A percentile compares a stretch with the other conserved stretches of the same genome.
Conservation (phyloP, 1,139 yeast species). For the Protomyces inundatus region DNA sequence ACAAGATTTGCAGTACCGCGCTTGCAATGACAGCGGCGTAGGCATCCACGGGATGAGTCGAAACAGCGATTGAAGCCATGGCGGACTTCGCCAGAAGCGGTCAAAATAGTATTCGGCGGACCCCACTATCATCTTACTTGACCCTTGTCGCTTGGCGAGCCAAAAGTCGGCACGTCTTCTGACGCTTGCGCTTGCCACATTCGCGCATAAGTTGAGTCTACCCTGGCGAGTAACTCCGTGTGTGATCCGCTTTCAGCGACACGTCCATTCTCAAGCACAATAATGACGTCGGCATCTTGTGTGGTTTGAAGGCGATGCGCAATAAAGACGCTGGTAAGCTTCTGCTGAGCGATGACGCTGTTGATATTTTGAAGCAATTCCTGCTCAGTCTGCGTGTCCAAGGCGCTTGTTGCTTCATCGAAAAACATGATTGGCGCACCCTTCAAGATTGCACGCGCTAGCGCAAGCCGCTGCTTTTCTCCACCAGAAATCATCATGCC, state of each 20-base stretch:
- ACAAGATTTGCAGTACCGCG: too few species aligned
- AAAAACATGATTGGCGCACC: slow-evolving; percentile 85
- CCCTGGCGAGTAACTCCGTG: slow-evolving; percentile 49
- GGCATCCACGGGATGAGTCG: too few species aligned
- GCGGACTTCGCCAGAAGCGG: too few species aligned
- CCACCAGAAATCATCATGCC: slow-evolving; percentile 99
- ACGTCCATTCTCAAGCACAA: slow-evolving; percentile 70
- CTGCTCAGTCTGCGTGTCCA: slow-evolving; percentile 95
- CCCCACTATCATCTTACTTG: too few species aligned
- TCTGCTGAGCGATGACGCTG: slow-evolving; percentile 30
- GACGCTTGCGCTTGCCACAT: slow-evolving; percentile 93
- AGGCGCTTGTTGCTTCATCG: slow-evolving; percentile 95
- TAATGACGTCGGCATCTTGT: slow-evolving; percentile 89
- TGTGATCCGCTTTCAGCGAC: slow-evolving; percentile 90
- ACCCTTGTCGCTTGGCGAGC: not conserved
- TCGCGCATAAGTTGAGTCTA: slow-evolving; percentile 60
- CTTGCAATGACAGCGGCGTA: too few species aligned
- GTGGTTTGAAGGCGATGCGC: slow-evolving; percentile 93
- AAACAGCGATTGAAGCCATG: too few species aligned
- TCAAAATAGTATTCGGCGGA: too few species aligned
- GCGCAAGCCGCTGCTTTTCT: slow-evolving; percentile 91
- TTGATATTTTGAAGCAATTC: slow-evolving; percentile 53
- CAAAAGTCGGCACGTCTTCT: slow-evolving; percentile 40
- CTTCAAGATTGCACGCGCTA: slow-evolving; percentile 79
- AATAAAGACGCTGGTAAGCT: slow-evolving; percentile 75